Conservation (phyloP, 192 early-diverging fungal genomes). For the Coemansia sp. region DNA sequence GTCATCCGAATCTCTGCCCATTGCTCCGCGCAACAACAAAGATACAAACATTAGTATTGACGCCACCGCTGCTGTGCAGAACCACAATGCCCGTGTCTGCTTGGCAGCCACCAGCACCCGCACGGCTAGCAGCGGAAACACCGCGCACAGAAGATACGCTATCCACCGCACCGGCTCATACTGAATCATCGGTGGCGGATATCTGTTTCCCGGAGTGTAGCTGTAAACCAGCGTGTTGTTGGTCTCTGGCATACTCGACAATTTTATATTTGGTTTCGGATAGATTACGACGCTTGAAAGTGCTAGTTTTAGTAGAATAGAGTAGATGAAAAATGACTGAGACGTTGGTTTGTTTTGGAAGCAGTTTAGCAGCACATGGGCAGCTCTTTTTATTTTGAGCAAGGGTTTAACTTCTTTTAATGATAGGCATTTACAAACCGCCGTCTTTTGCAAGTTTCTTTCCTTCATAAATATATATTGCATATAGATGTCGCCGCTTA, state of each 20-base stretch:
- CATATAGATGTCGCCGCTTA: too few relatives aligned
- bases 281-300: not conserved
- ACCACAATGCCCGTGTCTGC: conserved; percentile 25
- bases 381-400: too few relatives aligned
- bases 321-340: not conserved
- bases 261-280: not conserved
- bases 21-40: conserved; percentile 46
- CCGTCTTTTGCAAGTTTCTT: too few relatives aligned
- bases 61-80: conserved; percentile 24
- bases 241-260: not conserved
- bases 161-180: conserved; percentile 52
- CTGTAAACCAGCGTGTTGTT: conserved; percentile 46
- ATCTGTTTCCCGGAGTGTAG: conserved; percentile 48
- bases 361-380: too few relatives aligned
- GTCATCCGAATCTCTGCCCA: conserved; percentile 26
- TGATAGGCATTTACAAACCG: too few relatives aligned
- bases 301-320: too few relatives aligned
- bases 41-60: conserved; percentile 40
- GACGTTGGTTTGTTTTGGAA: not conserved
- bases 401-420: too few relatives aligned
- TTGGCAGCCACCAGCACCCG: conserved; percentile 34
- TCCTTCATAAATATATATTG: too few relatives aligned
- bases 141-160: conserved; percentile 35
- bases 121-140: conserved; percentile 32
- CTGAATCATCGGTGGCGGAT: conserved; percentile 49